Conservation (phyloP, 2,329 filamentous ascomycete species). For the Ilyonectria sp. region DNA sequence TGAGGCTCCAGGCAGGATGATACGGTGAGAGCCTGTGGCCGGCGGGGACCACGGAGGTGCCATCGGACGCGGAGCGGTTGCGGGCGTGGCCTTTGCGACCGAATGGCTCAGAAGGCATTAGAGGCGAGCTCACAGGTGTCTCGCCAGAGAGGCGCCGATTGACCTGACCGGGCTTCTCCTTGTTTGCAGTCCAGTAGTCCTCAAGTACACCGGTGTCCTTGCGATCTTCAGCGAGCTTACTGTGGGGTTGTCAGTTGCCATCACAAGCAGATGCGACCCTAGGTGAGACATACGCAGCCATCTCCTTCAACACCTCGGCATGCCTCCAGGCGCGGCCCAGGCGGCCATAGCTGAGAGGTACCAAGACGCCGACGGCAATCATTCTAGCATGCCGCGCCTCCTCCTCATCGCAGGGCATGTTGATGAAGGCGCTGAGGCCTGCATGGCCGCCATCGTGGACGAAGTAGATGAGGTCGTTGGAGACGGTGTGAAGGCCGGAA, state of each 20-base stretch:
- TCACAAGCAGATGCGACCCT: neutral
- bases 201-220: constrained; percentile 77
- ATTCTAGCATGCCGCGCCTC: constrained; percentile 90
- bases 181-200: constrained; percentile 81
- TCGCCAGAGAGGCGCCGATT: constrained; percentile 56
- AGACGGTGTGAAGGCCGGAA: constrained; percentile 90
- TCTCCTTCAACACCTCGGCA: constrained; percentile 79
- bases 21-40: constrained; percentile 80
- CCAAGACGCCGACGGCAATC: constrained; percentile 90
- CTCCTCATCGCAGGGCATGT: constrained; percentile 82
- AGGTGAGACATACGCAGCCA: constrained; percentile 74
- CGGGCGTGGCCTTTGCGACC: constrained; percentile 64
- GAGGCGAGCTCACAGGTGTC: constrained; percentile 67
- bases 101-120: constrained; percentile 52
- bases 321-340: constrained; percentile 93
- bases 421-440: constrained; percentile 92
- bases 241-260: constrained; percentile 51
- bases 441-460: constrained; percentile 85
- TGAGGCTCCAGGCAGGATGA: constrained; percentile 90
- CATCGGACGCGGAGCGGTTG: constrained; percentile 75
- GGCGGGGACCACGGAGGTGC: constrained; percentile 69
- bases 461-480: constrained; percentile 94
- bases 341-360: constrained; percentile 87
- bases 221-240: constrained; percentile 75
- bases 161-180: constrained; percentile 56